Evolutionary conservation across 768 basidiomycete species (phyloP).

Genomic region (Myochromella boudieri): DNA sequence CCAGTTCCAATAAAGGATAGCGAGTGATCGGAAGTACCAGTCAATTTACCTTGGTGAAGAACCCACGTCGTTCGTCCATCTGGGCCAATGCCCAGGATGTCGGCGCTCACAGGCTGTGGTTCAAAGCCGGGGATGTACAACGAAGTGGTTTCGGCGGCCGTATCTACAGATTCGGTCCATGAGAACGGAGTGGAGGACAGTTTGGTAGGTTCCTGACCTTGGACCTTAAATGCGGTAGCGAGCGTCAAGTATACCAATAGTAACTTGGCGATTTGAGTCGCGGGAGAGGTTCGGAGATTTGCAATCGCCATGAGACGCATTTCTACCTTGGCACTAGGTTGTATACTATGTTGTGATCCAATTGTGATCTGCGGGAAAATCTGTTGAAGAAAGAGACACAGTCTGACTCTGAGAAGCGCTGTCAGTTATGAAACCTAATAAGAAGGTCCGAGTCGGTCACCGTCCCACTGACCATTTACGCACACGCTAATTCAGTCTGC

Average conservation of each 20-base stretch:
- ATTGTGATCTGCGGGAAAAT: neutral
- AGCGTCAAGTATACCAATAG: neutral
- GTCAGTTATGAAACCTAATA: neutral
- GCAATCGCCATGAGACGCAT: neutral
- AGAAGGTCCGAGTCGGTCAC: neutral
- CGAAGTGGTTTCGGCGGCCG: conserved; percentile 31
- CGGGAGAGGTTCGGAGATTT: neutral
- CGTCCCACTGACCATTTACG: too few relatives aligned
- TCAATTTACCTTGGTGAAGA: conserved; percentile 30
- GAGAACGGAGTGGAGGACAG: too few relatives aligned
- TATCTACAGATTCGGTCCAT: conserved; percentile 3
- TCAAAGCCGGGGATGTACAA: conserved; percentile 47
- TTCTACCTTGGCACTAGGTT: neutral
- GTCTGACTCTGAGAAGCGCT: neutral
- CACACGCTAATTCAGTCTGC: too few relatives aligned
- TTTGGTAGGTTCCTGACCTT: neutral
- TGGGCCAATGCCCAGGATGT: conserved; percentile 38
- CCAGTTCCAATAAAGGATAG: conserved; percentile 38
- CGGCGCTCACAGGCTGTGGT: conserved; percentile 41
- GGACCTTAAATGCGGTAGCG: neutral
- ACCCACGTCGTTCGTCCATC: conserved; percentile 43
- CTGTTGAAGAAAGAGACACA: neutral
- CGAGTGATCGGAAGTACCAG: conserved; percentile 28
- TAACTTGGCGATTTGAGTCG: neutral
- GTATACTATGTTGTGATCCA: too few relatives aligned